Evolutionary conservation across 257 asterid species (phyloP), one percentile per base, ranked within the genome.

Genomic region (Parsonsia alboflavescens): DNA sequence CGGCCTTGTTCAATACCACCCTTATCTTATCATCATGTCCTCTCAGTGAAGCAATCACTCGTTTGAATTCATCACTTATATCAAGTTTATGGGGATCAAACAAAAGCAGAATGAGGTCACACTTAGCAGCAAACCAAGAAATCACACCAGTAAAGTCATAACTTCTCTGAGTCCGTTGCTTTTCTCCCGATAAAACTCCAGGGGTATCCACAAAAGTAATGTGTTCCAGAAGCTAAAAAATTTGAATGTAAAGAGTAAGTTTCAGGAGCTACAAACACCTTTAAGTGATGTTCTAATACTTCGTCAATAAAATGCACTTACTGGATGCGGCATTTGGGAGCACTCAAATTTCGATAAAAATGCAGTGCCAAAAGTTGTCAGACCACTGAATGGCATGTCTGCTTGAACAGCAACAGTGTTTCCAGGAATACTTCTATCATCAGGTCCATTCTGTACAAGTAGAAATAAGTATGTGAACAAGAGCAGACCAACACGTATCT

Each of bases 1-100:
- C 98, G 28, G 98, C 96, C 82, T 94, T 94, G 86, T 94, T 94
- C 89, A 94, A 80, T 59, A 94, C 98, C 81, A 94, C 95, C 54
- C 98, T 93, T 82, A 93, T 91, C 86, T 91, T 93, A 81, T 93
- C 98, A 83, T 93, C 98, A 67, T 93, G 98, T 12, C 98, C 98
- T 79, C 93, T 88, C 66, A 93, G 82, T 68, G 98, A 93, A 79
- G 93, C 83, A 74, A 93, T 93, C 67, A 91, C 98, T 59, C 98
- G 86, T 85, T 88, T 91, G 80, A 93, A 93, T 78, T 93, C 98
- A 77, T 93, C 98, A 76, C 98, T 93, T 67, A 93, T 89, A 76
- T 93, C 98, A 77, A 93, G 98, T 75, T 93, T 93, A 91, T 93
- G 97, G 69, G 98, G 97, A 76, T 93, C 98, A 70, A 93, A 93